phyloP scores from a whole-genome alignment of 2,329 filamentous ascomycete genomes.

The Pleurostoma richardsiae region DNA sequence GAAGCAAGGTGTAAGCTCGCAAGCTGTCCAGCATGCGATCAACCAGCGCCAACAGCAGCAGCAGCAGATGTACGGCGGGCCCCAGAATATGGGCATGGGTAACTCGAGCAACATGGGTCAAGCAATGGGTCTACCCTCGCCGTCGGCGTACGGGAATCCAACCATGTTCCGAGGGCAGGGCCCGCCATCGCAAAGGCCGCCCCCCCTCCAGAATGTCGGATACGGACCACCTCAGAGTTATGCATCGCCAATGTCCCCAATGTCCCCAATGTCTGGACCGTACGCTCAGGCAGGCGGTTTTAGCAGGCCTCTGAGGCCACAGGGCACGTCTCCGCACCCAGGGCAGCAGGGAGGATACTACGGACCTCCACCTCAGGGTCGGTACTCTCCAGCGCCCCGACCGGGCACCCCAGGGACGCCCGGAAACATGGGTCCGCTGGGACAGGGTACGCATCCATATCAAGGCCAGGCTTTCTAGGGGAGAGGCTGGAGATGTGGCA shows the following conservation, averaged over 20 bases:
- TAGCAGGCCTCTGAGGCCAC: neutral
- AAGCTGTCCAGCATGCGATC: slow-evolving; percentile 70
- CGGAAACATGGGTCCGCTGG: slow-evolving; percentile 8
- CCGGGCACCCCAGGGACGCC: slow-evolving; percentile 8
- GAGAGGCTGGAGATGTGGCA: too few species aligned
- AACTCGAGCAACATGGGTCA: slow-evolving; percentile 22
- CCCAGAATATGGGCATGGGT: slow-evolving; percentile 22
- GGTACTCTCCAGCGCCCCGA: slow-evolving; percentile 14
- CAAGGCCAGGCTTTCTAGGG: slow-evolving; percentile 25
- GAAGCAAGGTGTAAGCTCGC: slow-evolving; percentile 63
- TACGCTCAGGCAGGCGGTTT: neutral
- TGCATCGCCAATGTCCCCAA: too few species aligned
- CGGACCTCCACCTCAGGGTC: slow-evolving; percentile 14
- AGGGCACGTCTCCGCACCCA: slow-evolving; percentile 6
- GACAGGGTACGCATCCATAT: slow-evolving; percentile 16
- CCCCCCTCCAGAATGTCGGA: slow-evolving; percentile 4
- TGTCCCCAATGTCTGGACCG: slow-evolving; percentile 3
- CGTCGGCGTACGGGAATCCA: slow-evolving; percentile 17
- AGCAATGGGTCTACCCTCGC: slow-evolving; percentile 16
- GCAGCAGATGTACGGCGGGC: slow-evolving; percentile 19
- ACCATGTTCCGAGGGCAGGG: slow-evolving; percentile 14
- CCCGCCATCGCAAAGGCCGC: neutral
- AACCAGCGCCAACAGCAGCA: slow-evolving; percentile 44
- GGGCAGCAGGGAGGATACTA: slow-evolving; percentile 11
- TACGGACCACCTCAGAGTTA: slow-evolving; percentile 2